These are phyloP conservation scores for Trypanosoma cruzi DNA, from an alignment of 208 protist genomes.

Conservation along the genomic window DNA sequence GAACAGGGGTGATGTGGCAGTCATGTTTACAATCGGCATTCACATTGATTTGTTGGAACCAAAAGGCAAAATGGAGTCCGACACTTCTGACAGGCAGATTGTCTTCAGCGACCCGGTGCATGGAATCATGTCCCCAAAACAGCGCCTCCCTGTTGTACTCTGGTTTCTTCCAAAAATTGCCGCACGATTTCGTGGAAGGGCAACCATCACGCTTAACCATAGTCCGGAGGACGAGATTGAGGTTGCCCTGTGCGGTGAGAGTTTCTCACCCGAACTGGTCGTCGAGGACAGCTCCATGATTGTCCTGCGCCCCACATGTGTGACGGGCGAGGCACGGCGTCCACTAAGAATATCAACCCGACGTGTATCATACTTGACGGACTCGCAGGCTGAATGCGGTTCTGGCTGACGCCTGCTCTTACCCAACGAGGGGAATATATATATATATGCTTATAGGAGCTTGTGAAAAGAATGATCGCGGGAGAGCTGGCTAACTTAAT, in stretches of 20 bases:
- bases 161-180: conserved; percentile 50
- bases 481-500: too few species aligned
- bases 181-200: conserved; percentile 54
- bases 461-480: too few species aligned
- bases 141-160: conserved; percentile 55
- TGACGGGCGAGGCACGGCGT: conserved; percentile 61
- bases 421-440: too few species aligned
- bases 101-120: conserved; percentile 55
- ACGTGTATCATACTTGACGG: conserved; percentile 72
- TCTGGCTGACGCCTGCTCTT: too few species aligned
- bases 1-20: conserved; percentile 53
- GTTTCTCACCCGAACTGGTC: conserved; percentile 37
- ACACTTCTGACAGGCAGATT: conserved; percentile 6
- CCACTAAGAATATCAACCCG: conserved; percentile 72
- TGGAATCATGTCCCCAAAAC: conserved; percentile 58
- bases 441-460: too few species aligned
- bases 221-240: conserved; percentile 33
- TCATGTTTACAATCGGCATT: conserved; percentile 56
- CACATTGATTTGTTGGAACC: conserved; percentile 35
- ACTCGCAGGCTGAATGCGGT: too few species aligned
- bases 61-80: conserved; percentile 13
- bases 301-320: conserved; percentile 72
- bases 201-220: conserved; percentile 42
- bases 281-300: conserved; percentile 42
- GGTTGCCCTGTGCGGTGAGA: conserved; percentile 63